Percentiles rank a stretch among this genome's conserved stretches.
Evolutionary conservation across 169 alveolate species (phyloP).

Genomic region (Plasmodium ovale): DNA sequence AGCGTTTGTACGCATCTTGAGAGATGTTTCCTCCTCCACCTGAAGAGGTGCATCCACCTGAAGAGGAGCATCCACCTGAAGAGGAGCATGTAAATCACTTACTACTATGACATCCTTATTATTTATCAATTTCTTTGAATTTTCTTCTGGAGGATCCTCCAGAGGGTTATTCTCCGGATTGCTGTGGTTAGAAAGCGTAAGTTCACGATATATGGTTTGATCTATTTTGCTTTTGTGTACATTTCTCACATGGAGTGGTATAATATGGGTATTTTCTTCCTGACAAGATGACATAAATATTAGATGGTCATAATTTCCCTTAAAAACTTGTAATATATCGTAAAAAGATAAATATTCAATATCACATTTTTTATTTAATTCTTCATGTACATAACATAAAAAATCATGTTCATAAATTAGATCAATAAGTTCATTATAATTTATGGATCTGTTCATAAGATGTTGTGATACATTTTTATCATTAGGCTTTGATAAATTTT

Average conservation of each 20-base stretch:
- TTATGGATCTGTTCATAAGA: constrained; percentile 50
- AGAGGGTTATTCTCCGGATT: no score
- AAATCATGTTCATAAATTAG: constrained; percentile 62
- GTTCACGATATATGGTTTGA: not conserved
- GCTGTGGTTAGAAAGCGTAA: no score
- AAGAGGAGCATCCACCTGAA: no score
- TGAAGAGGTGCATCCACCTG: no score
- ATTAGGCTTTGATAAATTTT: constrained; percentile 26
- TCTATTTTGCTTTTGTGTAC: not conserved
- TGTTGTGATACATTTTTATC: not conserved
- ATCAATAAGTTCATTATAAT: constrained; percentile 17
- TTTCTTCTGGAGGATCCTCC: no score
- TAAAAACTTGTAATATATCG: constrained; percentile 42
- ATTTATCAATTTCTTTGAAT: not conserved
- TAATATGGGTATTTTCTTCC: no score
- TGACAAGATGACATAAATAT: not conserved
- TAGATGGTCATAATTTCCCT: constrained; percentile 64
- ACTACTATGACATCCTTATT: no score
- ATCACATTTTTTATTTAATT: constrained; percentile 37
- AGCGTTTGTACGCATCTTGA: no score
- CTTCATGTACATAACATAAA: constrained; percentile 50
- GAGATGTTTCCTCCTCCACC: no score
- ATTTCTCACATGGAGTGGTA: no score
- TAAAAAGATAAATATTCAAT: constrained; percentile 50
- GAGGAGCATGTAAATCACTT: no score